Evolutionary conservation across 2,329 filamentous ascomycete species (phyloP).

Genomic region (Hypoxylon sp.): DNA sequence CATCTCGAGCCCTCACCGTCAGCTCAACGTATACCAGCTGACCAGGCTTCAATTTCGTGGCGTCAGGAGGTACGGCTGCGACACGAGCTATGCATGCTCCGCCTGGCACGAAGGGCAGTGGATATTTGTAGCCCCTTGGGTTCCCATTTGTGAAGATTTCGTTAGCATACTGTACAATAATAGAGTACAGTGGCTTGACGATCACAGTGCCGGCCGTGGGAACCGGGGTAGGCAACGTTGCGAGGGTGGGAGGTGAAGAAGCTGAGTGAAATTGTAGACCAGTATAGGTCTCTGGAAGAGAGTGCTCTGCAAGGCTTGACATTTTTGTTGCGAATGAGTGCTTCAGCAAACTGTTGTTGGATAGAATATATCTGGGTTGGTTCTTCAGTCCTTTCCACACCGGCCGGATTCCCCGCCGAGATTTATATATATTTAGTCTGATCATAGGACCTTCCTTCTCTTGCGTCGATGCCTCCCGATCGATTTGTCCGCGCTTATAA

Average conservation of each 20-base stretch:
- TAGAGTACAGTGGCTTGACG: constrained; percentile 39
- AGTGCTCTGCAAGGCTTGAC: constrained; percentile 17
- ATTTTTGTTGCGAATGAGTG: constrained; percentile 27
- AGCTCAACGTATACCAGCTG: constrained; percentile 40
- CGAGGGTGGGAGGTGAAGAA: constrained; percentile 33
- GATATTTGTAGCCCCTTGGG: constrained; percentile 39
- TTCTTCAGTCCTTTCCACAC: background rate
- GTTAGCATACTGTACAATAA: constrained; percentile 43
- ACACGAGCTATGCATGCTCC: constrained; percentile 39
- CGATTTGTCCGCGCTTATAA: constrained; percentile 1
- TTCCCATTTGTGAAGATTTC: constrained; percentile 42
- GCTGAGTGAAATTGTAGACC: constrained; percentile 38
- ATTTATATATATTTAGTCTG: constrained; percentile 21
- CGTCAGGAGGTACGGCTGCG: constrained; percentile 35
- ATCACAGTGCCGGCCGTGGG: constrained; percentile 38
- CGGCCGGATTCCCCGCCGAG: background rate
- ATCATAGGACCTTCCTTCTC: background rate
- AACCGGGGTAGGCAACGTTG: constrained; percentile 28
- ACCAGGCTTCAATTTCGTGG: constrained; percentile 30
- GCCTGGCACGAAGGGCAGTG: constrained; percentile 37
- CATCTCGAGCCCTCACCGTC: constrained; percentile 38
- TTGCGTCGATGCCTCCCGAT: background rate
- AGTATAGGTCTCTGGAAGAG: constrained; percentile 36
- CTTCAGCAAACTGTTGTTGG: background rate
- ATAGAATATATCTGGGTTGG: background rate